Evolutionary conservation across 768 basidiomycete genomes (phyloP), one percentile per base, ranked within the genome.

Genomic region (Xanthoconium purpureum): DNA sequence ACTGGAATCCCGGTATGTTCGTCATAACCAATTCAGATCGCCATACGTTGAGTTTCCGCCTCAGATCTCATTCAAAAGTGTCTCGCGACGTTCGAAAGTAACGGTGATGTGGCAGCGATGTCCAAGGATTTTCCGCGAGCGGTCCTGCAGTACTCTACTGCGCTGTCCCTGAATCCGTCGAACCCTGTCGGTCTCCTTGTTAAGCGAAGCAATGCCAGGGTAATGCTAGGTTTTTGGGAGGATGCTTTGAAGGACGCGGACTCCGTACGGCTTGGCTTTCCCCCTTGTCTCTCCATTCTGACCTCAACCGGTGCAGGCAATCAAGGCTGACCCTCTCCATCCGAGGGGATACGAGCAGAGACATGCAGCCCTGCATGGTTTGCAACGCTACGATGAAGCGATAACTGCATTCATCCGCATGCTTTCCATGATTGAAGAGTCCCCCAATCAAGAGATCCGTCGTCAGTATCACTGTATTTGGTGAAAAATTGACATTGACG

Each of bases 131-230:
- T 17, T 15, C 52, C 14, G 24, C 30, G 15, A 17, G 61, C 62
- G 3, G 38, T 59, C n/a, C 8, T 18, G 6, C 53, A 46, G 3
- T 46, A 46, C 9, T 46, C 45, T 5, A 18, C 45, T 10, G 45
- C 45, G 10, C 15, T 46, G n/a, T 32, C 45, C 17, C 32, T 46
- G n/a, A 33, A 46, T 5, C 45, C 45, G 1, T 1, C 15, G 14
- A 20, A 48, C 6, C 47, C 24, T 1, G 47, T 17, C 1, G 18
- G 43, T 35, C 46, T 59, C 4, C 24, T 63, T 28, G 49, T 62
- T 3, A 43, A 59, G 20, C 56, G 56, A 28, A 59, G 61, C 43
- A 48, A 14, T 17, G 45, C 45, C 3, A 8, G 11, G 3, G 45
- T 30, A 28, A 11, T 32, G n/a, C n/a, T 46, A n/a, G 14, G 32